Evolutionary conservation across 2,329 filamentous ascomycete genomes (phyloP), one percentile per base, ranked within the genome.

Genomic region (Curvularia sp.): DNA sequence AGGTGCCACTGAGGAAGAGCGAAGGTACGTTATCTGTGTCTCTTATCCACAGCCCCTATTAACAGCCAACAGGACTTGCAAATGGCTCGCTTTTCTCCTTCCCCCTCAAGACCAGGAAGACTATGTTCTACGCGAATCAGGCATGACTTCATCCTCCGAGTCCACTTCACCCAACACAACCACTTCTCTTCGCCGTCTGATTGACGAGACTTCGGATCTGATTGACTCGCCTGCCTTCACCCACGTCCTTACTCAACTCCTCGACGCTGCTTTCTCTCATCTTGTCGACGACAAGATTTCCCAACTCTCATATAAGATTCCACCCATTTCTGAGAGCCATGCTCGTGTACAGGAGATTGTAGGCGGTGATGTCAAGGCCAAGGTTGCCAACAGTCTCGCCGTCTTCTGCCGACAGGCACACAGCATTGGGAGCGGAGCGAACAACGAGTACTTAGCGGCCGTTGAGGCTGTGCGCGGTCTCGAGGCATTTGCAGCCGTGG

Each of bases 121-220:
- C 25, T 88, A 89, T 59, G 91, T 98, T 53, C 87, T 99, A 51
- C 87, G 86, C 53, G 91, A 97, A 77, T 96, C 93, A 0, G 93
- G 93, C 53, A 92, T 97, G 70, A 81, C 82, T 64, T 80, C 69
- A 43, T 77, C 71, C 61, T 77, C 70, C 23, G 71, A 64, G 49
- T 67, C 66, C 57, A 55, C 73, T 34, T 78, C 83, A 0, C 23
- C 78, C 72, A 60, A 73, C 70, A 53, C 78, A 75, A 76, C 81
- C 28, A 75, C 83, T 6, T 86, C 88, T 1, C 86, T 99, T 55
- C 88, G 94, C 55, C 89, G 91, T 57, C 85, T 99, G 19, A 86
- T 99, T 1, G 94, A 99, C 74, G 95, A 99, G 81, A 98, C 95
- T 1, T 91, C 94, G 38, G 95, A 99, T 74, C 85, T 99, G 23